Base-by-base conservation (phyloP, 2,329 filamentous ascomycete species). In the Diaporthe ilicicola region DNA sequence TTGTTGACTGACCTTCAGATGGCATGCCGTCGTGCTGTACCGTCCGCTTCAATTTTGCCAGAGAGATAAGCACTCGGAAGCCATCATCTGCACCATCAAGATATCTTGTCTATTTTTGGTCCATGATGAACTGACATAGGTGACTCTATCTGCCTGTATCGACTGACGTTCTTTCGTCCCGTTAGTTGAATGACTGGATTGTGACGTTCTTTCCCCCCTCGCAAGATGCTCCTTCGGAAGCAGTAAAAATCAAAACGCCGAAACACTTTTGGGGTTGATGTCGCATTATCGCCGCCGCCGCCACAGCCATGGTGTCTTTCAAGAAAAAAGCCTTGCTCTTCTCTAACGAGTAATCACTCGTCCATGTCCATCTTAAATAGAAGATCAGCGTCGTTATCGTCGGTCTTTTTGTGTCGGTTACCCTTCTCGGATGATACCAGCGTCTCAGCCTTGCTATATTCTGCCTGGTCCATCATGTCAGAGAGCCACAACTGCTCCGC, bases 351-450 rank as follows among this genome's bases (percentile, higher is more conserved):
- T 8, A 34, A 37, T 51, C 46, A 62, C 4, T 19, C 24, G 50
- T 67, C 69, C 54, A 70, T 39, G 5, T 70, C 69, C 61, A 73
- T 51, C 3, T 48, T 54, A 59, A 73, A 73, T 17, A 71, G 55
- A 50, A 51, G 54, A 51, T 71, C 64, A 19, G 55, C 39, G n/a
- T 34, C 68, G 29, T 55, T 22, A 27, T 55, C 64, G 29, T 71
- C 64, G 15, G 19, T 27, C 46, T 46, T 37, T 37, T 34, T 48
- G 37, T 46, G 27, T 34, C 48, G n/a, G 17, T 37, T 32, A 15
- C 22, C 32, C 62, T 70, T 51, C 15, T 51, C 29, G 29, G 48
- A 46, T 46, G 27, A 53, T 27, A 27, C 61, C 27, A 55, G 44
- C 42, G 13, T 67, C 34, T 48, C 54, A 4, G 12, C 22, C 29